Conservation (phyloP, 306 rosid genomes). For the Pterocarpus macrocarpus region DNA sequence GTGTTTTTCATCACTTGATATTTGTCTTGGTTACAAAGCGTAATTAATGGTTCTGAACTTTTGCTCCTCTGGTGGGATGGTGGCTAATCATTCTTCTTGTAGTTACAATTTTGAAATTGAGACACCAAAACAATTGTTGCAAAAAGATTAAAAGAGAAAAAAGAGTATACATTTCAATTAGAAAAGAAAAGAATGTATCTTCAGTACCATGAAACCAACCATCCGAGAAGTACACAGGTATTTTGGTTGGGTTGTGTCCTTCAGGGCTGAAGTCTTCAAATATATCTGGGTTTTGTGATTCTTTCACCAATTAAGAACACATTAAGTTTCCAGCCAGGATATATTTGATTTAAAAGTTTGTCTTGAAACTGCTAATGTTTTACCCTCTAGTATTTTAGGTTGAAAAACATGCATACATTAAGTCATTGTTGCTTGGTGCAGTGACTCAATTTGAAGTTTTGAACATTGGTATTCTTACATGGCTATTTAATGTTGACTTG, state of each 20-base stretch:
- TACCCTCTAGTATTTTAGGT: background rate
- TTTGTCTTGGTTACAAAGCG: slow-evolving; percentile 20
- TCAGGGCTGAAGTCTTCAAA: slow-evolving; percentile 21
- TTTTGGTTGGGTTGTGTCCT: slow-evolving; percentile 17
- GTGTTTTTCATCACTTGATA: slow-evolving; percentile 16
- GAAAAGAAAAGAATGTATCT: slow-evolving; percentile 34
- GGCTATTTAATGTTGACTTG: slow-evolving; percentile 14
- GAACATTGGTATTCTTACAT: background rate
- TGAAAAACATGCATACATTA: background rate
- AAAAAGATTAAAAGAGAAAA: background rate
- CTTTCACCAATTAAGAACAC: slow-evolving; percentile 39
- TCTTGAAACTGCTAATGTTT: slow-evolving; percentile 9
- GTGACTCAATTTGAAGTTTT: slow-evolving; percentile 13
- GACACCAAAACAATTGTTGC: background rate
- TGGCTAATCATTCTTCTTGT: slow-evolving; percentile 31
- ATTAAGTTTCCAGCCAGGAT: slow-evolving; percentile 12
- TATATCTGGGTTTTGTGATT: slow-evolving; percentile 30
- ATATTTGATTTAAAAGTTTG: slow-evolving; percentile 16
- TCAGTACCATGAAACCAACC: slow-evolving; percentile 9
- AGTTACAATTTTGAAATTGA: slow-evolving; percentile 2
- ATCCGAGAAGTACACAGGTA: background rate
- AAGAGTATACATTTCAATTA: background rate
- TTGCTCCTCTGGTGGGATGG: background rate
- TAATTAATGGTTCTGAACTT: slow-evolving; percentile 5
- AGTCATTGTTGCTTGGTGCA: slow-evolving; percentile 1